Conservation (phyloP, 1,139 yeast species). For the Debaryomyces udenii region DNA sequence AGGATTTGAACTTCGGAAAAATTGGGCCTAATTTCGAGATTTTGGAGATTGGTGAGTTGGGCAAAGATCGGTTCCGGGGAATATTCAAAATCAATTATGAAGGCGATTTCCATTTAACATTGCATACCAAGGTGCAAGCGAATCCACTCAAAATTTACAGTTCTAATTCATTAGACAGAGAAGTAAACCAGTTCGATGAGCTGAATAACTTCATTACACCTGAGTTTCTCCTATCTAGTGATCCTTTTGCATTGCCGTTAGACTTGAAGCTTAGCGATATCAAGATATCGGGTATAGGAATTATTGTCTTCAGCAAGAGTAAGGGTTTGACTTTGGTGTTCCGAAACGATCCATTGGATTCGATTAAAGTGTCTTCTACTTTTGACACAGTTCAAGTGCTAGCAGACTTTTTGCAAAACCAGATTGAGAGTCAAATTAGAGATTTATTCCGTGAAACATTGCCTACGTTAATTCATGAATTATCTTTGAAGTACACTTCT, state of each 20-base stretch:
- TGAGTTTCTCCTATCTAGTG: constrained; percentile 63
- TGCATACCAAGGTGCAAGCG: constrained; percentile 84
- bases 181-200: constrained; percentile 25
- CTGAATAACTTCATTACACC: constrained; percentile 59
- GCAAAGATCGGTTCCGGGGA: constrained; percentile 78
- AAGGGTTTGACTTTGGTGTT: constrained; percentile 87
- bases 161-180: constrained; percentile 48
- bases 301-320: constrained; percentile 77
- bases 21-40: constrained; percentile 80
- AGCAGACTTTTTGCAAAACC: constrained; percentile 77
- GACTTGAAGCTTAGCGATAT: constrained; percentile 76
- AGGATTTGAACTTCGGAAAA: constrained; percentile 77
- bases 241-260: constrained; percentile 76
- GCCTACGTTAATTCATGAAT: constrained; percentile 77
- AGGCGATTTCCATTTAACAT: constrained; percentile 80
- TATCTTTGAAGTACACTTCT: constrained; percentile 72
- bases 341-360: constrained; percentile 84
- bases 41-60: constrained; percentile 84
- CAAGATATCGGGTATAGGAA: constrained; percentile 76
- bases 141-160: constrained; percentile 76
- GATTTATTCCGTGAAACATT: constrained; percentile 81
- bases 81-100: constrained; percentile 78
- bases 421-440: constrained; percentile 79
- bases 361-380: constrained; percentile 79
- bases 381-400: constrained; percentile 84